These are phyloP conservation scores for Dendrobium huoshanense DNA, from an alignment of 106 monocot species.

Conservation along the genomic window DNA sequence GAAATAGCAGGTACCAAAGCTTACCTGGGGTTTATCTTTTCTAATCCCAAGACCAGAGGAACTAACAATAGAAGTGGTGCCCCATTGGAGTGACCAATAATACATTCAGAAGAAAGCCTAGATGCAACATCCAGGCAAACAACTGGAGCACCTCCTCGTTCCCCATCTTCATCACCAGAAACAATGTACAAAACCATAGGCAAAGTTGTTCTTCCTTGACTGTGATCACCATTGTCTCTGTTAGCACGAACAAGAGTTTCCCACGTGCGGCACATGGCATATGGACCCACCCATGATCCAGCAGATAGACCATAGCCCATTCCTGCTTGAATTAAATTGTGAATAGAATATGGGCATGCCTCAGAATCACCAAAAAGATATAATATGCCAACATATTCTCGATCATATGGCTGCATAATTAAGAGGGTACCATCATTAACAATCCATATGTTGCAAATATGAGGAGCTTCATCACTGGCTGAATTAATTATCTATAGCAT, in stretches of 20 bases:
- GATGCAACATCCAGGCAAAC: slow-evolving; percentile 63
- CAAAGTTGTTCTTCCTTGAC: slow-evolving; percentile 15
- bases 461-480: slow-evolving; percentile 13
- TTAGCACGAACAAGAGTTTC: slow-evolving; percentile 49
- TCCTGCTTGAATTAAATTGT: slow-evolving; percentile 89
- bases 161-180: slow-evolving; percentile 96
- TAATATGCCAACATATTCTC: slow-evolving; percentile 57
- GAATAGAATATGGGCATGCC: slow-evolving; percentile 61
- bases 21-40: slow-evolving; percentile 91
- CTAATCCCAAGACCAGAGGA: slow-evolving; percentile 96
- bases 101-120: slow-evolving; percentile 49
- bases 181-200: slow-evolving; percentile 89
- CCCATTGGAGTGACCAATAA: slow-evolving; percentile 36
- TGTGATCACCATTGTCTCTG: slow-evolving; percentile 19
- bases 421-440: slow-evolving; percentile 28
- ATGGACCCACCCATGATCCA: slow-evolving; percentile 96
- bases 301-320: slow-evolving; percentile 73
- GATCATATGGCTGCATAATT: slow-evolving; percentile 79
- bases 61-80: slow-evolving; percentile 75
- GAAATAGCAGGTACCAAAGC: background rate
- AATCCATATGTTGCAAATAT: slow-evolving; percentile 29
- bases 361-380: slow-evolving; percentile 85
- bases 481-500: background rate
- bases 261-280: slow-evolving; percentile 99
- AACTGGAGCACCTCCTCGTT: slow-evolving; percentile 91